Percentiles rank a stretch among this genome's conserved stretches.
These are phyloP conservation scores for Volutella citrinella DNA, from an alignment of 2,329 filamentous ascomycete species.

Conservation along the genomic window DNA sequence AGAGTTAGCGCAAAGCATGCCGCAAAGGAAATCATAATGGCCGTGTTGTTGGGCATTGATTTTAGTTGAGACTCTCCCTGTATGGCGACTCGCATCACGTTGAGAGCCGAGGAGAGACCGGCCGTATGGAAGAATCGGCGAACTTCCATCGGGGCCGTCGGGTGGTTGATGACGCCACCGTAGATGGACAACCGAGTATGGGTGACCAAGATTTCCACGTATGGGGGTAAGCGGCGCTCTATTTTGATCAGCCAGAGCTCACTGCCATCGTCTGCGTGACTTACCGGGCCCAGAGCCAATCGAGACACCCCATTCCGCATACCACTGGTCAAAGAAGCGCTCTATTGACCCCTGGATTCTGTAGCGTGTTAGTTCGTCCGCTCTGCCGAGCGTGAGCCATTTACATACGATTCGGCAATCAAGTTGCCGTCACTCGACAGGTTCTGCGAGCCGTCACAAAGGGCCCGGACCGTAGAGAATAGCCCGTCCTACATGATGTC, in stretches of 20 bases:
- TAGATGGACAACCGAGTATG: constrained; percentile 75
- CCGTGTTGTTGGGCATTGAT: constrained; percentile 76
- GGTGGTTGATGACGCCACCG: constrained; percentile 71
- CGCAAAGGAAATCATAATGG: constrained; percentile 76
- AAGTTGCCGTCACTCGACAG: constrained; percentile 47
- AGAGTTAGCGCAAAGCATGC: constrained; percentile 67
- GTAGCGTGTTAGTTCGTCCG: constrained; percentile 15
- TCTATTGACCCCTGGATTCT: constrained; percentile 60
- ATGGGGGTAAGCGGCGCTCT: constrained; percentile 62
- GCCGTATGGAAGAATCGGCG: constrained; percentile 71
- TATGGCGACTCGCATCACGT: constrained; percentile 70
- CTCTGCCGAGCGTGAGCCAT: fast-evolving
- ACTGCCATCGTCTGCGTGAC: constrained; percentile 3
- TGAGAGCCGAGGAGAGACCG: constrained; percentile 68
- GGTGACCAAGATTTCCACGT: constrained; percentile 71
- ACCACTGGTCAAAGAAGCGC: constrained; percentile 64
- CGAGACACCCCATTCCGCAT: constrained; percentile 57
- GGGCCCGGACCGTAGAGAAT: constrained; percentile 53
- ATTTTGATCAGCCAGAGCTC: constrained; percentile 5
- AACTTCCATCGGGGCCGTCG: constrained; percentile 66
- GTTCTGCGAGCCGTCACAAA: constrained; percentile 57
- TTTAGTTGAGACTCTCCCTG: constrained; percentile 67
- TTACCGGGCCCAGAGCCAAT: constrained; percentile 52
- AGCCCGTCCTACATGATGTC: constrained; percentile 44
- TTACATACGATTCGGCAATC: constrained; percentile 50